A percentile compares a stretch with the other conserved stretches of the same genome.
Evolutionary conservation across 148 eudicot species (phyloP).

Genomic region (Vaccinium myrtillus): DNA sequence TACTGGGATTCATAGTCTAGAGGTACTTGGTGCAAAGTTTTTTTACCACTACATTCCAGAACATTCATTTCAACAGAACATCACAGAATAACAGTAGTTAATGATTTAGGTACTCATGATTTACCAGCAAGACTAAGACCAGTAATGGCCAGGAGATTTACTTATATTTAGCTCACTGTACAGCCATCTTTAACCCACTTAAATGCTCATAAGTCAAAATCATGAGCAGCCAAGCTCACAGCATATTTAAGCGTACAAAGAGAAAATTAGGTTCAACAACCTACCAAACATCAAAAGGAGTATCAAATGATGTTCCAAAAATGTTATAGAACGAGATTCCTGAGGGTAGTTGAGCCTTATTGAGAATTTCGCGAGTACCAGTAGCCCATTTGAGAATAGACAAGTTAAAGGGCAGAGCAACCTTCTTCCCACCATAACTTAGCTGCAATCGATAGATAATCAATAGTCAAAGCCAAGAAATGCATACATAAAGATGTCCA

Average conservation of each 20-base stretch:
- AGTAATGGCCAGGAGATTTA: background rate
- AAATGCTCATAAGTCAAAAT: background rate
- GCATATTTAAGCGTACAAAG: background rate
- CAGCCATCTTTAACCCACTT: background rate
- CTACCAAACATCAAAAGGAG: slow-evolving; percentile 95
- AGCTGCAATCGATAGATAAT: slow-evolving; percentile 45
- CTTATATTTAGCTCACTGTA: background rate
- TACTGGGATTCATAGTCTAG: background rate
- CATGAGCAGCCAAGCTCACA: background rate
- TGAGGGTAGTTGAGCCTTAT: slow-evolving; percentile 57
- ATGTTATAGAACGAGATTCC: slow-evolving; percentile 81
- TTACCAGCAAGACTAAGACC: background rate
- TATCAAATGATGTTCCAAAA: slow-evolving; percentile 79
- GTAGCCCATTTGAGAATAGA: slow-evolving; percentile 76
- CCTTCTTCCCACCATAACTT: slow-evolving; percentile 54
- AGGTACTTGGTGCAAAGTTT: background rate
- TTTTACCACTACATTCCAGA: background rate
- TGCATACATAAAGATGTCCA: background rate
- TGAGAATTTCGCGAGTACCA: slow-evolving; percentile 64
- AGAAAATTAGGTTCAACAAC: slow-evolving; percentile 12
- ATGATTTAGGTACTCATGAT: background rate
- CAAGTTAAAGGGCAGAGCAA: slow-evolving; percentile 79
- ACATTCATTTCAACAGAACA: background rate
- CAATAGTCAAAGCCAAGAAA: slow-evolving; percentile 7
- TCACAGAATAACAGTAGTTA: background rate